These are phyloP conservation scores for Aureobasidium sp. DNA, from an alignment of 2,329 filamentous ascomycete species.

Conservation along the genomic window DNA sequence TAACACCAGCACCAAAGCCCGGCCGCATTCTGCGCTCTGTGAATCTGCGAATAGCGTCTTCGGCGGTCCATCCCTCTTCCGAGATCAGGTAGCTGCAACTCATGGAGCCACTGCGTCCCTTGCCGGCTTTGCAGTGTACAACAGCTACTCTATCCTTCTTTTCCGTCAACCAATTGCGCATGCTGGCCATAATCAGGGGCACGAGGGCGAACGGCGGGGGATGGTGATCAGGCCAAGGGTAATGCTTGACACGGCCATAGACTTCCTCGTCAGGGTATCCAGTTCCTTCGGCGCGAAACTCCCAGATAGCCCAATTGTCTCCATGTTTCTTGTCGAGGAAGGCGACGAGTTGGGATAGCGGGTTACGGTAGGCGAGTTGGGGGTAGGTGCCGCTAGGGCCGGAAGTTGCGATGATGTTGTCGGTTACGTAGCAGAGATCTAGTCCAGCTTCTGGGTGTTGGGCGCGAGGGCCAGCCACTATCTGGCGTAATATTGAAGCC, in stretches of 20 bases:
- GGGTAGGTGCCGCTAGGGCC: constrained; percentile 86
- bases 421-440: constrained; percentile 92
- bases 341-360: constrained; percentile 73
- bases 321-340: constrained; percentile 84
- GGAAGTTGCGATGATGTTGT: constrained; percentile 69
- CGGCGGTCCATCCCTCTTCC: constrained; percentile 63
- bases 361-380: constrained; percentile 87
- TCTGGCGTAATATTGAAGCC: constrained; percentile 77
- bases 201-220: constrained; percentile 87
- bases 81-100: constrained; percentile 85
- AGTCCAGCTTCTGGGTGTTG: constrained; percentile 80
- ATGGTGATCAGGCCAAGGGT: constrained; percentile 95
- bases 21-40: constrained; percentile 84
- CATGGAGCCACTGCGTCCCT: constrained; percentile 83
- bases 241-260: constrained; percentile 77
- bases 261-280: constrained; percentile 93
- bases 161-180: constrained; percentile 76
- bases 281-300: constrained; percentile 93
- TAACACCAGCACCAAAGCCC: constrained; percentile 80
- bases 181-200: constrained; percentile 80
- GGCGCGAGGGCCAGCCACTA: constrained; percentile 79
- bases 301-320: constrained; percentile 88
- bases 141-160: constrained; percentile 60
- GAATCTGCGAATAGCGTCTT: constrained; percentile 57
- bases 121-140: constrained; percentile 95